phyloP scores from a whole-genome alignment of 805 yeast species.

The Myxozyma lipomycoides region DNA sequence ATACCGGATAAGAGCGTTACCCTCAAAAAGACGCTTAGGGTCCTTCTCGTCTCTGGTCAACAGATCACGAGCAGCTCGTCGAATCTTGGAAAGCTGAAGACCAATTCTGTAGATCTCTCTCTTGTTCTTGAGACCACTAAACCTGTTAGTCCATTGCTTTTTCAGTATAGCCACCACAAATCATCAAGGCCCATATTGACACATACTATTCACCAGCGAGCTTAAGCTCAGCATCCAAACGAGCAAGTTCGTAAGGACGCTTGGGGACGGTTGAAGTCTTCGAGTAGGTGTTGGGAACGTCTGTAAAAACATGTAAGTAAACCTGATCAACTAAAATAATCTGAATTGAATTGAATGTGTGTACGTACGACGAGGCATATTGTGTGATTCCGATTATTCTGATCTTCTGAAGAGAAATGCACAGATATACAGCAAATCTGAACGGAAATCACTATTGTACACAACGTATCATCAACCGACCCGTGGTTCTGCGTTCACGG shows the following conservation, averaged over 20 bases:
- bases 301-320: conserved; percentile 2
- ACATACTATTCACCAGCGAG: conserved; percentile 86
- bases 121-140: conserved; percentile 97
- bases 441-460: too few relatives aligned
- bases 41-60: conserved; percentile 99
- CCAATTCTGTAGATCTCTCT: conserved; percentile 99
- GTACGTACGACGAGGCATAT: conserved; percentile 28
- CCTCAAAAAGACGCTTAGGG: conserved; percentile 99
- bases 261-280: conserved; percentile 99
- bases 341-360: neutral
- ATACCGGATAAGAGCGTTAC: conserved; percentile 95
- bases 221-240: conserved; percentile 98
- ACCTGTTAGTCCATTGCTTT: neutral
- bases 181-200: too few relatives aligned
- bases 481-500: too few relatives aligned
- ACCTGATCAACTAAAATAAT: neutral
- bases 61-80: conserved; percentile 99
- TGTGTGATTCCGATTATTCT: too few relatives aligned
- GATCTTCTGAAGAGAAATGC: too few relatives aligned
- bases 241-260: conserved; percentile 99
- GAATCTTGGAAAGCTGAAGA: conserved; percentile 97
- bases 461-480: too few relatives aligned
- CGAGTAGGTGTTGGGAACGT: conserved; percentile 98
- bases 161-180: too few relatives aligned
- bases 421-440: too few relatives aligned